Evolutionary conservation across 495 filamentous ascomycete genomes (phyloP).

Genomic region (Cercophora samala): DNA sequence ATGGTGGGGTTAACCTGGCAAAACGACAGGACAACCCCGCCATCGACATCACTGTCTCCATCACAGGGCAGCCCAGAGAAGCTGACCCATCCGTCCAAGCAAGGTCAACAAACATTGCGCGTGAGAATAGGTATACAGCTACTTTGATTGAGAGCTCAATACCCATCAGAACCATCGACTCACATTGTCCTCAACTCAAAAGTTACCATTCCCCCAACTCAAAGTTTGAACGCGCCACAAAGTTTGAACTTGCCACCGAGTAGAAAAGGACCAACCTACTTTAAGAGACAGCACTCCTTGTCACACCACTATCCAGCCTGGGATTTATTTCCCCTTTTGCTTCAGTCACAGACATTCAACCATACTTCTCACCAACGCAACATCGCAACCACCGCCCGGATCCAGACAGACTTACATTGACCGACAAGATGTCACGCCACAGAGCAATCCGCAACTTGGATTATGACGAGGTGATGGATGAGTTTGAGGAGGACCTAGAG

Average conservation of each 20-base stretch:
- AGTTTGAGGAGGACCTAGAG: constrained; percentile 47
- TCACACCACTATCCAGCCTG: background rate
- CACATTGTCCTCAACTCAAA: background rate
- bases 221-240: background rate
- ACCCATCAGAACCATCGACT: background rate
- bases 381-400: background rate
- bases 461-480: constrained; percentile 57
- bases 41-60: constrained; percentile 14
- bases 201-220: too few relatives aligned
- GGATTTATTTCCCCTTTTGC: background rate
- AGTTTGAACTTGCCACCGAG: too few relatives aligned
- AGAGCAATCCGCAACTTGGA: constrained; percentile 58
- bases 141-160: background rate
- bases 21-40: constrained; percentile 12
- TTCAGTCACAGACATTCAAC: background rate
- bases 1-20: constrained; percentile 23
- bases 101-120: background rate
- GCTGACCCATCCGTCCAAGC: background rate
- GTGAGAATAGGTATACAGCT: background rate
- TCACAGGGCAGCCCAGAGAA: background rate
- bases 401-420: background rate
- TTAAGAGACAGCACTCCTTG: too few relatives aligned
- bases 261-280: too few relatives aligned
- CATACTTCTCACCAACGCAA: background rate
- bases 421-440: constrained; percentile 58